Evolutionary conservation across 495 filamentous ascomycete species (phyloP), one percentile per base, ranked within the genome.

Genomic region (Talaromyces thailandensis): DNA sequence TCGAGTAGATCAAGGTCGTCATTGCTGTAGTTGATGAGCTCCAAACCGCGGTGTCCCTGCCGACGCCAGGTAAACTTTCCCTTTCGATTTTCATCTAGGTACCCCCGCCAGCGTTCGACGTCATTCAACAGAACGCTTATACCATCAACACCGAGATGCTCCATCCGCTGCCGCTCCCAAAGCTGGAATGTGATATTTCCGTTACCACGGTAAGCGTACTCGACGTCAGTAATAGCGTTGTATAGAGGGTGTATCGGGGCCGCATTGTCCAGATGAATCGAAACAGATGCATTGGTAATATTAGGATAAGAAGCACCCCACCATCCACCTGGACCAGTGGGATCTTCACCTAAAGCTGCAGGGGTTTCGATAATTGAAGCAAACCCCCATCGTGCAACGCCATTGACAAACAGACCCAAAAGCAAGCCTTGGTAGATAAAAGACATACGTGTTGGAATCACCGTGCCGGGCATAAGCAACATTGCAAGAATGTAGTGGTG

Each of bases 401-500:
- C 93, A 68, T 98, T 96, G 74, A 95, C 84, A 73, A 96, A 96
- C 0, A 98, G 78, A 14, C 93, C 93, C 6, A 98, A 70, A 1
- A 98, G 75, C n/a, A 98, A 72, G 3, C 93, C 93, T 67, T 96
- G 92, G 64, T 90, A 96, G 8, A 94, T 71, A 14, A 96, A 72
- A 0, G 84, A 86, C 0, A 88, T 86, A 0, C 93, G 82, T 3
- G 88, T 96, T 61, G 93, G 91, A 56, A 96, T 82, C 48, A 85
- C 84, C 0, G 93, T 96, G 0, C 91, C 91, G 0, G 90, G 92
- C 14, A 96, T 84, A 0, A 98, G 82, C 2, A 97, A 76, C 28
- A 89, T 81, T 11, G 89, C 92, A 14, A 98, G 82, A 65, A 98
- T 88, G 66, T 98, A 98, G 69, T 98, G 94, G 67, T 98, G 95